Evolutionary conservation across 371 early-diverging fungal genomes (phyloP), one percentile per base, ranked within the genome.

Genomic region (Mucor indicus): DNA sequence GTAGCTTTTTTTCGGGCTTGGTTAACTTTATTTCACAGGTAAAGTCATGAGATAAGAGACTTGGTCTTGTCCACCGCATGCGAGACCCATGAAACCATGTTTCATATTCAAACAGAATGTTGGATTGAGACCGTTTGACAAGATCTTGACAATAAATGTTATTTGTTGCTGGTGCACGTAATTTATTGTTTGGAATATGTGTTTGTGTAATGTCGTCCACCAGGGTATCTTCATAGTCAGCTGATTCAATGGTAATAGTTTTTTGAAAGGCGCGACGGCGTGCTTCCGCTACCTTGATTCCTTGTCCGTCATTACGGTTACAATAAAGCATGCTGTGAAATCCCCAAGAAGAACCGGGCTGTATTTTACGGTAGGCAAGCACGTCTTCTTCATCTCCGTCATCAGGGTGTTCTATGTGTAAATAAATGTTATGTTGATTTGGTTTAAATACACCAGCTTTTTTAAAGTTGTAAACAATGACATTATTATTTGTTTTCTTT

Each of bases 11-110:
- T 20, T 59, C 54, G 24, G 37, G 20, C 16, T 46, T 38, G 8
- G 49, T 55, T 16, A 61, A 23, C 30, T 56, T 51, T n/a, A 75
- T 50, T 37, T 69, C 64, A 30, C 72, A 69, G 3, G 56, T 52
- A 54, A 75, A 64, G 22, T 75, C 69, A 35, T 69, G 67, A 0
- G 75, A 71, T 4, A 75, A 37, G 13, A 75, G 19, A 39, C 69
- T 66, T 1, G 69, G 64, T 12, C 72, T 48, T 39, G 54, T 59
- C 75, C 75, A 75, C 1, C 67, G 65, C 19, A 75, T 46, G 13
- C 53, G 43, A 9, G 55, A 60, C 2, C 59, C 60, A 17, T 64
- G 54, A 30, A 60, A 71, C 30, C 50, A 44, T 0, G 66, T 60
- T 33, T 68, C 60, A 16, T 75, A 75, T 13, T 64, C 55, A 53